phyloP scores from a whole-genome alignment of 345 rosid species.

The Rhodomyrtus tomentosa region DNA sequence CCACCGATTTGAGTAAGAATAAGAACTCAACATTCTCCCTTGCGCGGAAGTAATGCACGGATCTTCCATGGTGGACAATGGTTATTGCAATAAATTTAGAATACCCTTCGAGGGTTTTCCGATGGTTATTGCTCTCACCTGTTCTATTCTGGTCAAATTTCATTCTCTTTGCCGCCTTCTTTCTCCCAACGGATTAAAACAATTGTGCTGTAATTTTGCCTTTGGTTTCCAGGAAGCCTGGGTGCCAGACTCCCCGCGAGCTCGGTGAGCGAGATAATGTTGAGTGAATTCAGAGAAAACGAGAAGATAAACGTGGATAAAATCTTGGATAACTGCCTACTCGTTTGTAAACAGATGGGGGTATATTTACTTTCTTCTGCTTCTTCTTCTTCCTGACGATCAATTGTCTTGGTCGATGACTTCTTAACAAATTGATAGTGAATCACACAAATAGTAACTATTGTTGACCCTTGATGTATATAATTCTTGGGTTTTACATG shows the following conservation, averaged over 20 bases:
- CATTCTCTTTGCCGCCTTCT: background rate
- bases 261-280: background rate
- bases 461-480: no score
- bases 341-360: background rate
- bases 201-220: background rate
- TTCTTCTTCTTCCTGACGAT: background rate
- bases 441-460: background rate
- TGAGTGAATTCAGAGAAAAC: background rate
- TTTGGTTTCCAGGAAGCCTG: background rate
- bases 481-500: background rate
- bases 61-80: background rate
- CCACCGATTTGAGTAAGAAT: background rate
- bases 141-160: background rate
- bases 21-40: background rate
- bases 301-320: background rate
- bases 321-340: background rate
- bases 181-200: background rate
- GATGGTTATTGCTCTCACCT: background rate
- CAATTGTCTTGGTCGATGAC: background rate
- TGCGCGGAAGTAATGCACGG: background rate
- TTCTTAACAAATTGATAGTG: background rate
- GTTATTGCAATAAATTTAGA: background rate
- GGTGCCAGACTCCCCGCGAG: background rate
- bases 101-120: background rate
- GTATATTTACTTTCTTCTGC: background rate